A percentile compares a stretch with the other conserved stretches of the same genome.
Conservation (phyloP, 768 basidiomycete genomes). For the Amanita jacksonii region DNA sequence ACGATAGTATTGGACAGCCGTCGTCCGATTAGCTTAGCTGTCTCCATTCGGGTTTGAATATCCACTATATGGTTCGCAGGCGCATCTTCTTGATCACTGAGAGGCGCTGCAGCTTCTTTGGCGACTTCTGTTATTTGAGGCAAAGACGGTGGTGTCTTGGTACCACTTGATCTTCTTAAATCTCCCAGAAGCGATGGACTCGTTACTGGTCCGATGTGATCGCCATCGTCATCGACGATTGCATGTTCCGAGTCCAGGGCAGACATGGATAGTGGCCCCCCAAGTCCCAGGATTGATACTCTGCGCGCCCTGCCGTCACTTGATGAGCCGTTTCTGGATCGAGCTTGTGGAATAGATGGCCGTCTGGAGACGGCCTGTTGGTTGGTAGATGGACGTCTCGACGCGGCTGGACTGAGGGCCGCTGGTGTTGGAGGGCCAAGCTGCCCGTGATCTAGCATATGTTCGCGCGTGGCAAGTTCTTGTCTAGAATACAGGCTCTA, state of each 20-base stretch:
- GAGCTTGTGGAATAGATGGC: constrained; percentile 13
- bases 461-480: constrained; percentile 82
- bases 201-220: not conserved
- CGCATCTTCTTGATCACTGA: not conserved
- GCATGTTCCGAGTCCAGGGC: constrained; percentile 12
- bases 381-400: constrained; percentile 26
- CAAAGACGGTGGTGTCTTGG: constrained; percentile 6
- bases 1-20: constrained; percentile 34
- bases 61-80: not conserved
- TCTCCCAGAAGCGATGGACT: constrained; percentile 1
- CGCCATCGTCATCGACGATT: constrained; percentile 4
- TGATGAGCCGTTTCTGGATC: constrained; percentile 8
- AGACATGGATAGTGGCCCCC: constrained; percentile 26
- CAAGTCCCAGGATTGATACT: constrained; percentile 8
- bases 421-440: constrained; percentile 60
- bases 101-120: too few relatives aligned
- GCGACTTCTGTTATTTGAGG: constrained; percentile 5
- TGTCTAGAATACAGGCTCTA: constrained; percentile 34
- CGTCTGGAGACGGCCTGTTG: constrained; percentile 13
- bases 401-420: constrained; percentile 34
- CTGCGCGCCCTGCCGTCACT: constrained; percentile 6
- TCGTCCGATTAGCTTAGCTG: constrained; percentile 29
- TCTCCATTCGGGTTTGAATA: constrained; percentile 14
- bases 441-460: constrained; percentile 89
- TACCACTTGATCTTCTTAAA: constrained; percentile 1